phyloP scores from a whole-genome alignment of 2,329 filamentous ascomycete genomes.

The Ascochyta rabiei region DNA sequence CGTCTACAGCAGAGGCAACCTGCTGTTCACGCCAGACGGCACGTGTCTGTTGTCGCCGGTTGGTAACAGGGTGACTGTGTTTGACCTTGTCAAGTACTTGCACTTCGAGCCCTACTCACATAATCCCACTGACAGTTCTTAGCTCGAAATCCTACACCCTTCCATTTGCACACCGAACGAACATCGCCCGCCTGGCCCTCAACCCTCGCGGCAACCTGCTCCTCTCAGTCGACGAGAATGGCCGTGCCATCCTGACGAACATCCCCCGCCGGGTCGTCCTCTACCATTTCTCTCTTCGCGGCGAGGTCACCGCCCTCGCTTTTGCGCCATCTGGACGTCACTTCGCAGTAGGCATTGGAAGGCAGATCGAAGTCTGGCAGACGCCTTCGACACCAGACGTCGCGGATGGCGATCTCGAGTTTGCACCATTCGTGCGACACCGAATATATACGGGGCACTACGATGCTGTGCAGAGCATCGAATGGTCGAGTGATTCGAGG shows the following conservation, averaged over 20 bases:
- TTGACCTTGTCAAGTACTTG: slow-evolving; percentile 92
- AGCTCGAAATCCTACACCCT: slow-evolving; percentile 89
- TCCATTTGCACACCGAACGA: slow-evolving; percentile 90
- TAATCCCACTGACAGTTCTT: slow-evolving; percentile 12
- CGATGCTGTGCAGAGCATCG: slow-evolving; percentile 81
- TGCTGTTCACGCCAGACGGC: slow-evolving; percentile 95
- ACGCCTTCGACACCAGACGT: slow-evolving; percentile 88
- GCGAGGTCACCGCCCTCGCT: slow-evolving; percentile 78
- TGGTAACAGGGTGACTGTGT: slow-evolving; percentile 93
- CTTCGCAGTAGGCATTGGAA: slow-evolving; percentile 86
- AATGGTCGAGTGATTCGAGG: slow-evolving; percentile 95
- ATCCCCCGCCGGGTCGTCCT: slow-evolving; percentile 83
- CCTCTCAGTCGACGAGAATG: slow-evolving; percentile 92
- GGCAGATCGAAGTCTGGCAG: slow-evolving; percentile 93
- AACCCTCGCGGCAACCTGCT: slow-evolving; percentile 90
- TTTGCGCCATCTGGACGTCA: slow-evolving; percentile 91
- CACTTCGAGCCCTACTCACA: neutral
- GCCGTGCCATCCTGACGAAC: slow-evolving; percentile 90
- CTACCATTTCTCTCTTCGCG: slow-evolving; percentile 94
- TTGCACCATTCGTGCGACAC: slow-evolving; percentile 91
- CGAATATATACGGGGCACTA: slow-evolving; percentile 87
- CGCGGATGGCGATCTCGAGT: slow-evolving; percentile 85
- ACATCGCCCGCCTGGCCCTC: slow-evolving; percentile 86
- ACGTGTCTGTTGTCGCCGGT: slow-evolving; percentile 95
- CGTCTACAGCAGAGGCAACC: slow-evolving; percentile 96